Evolutionary conservation across 2,329 filamentous ascomycete species (phyloP).

Genomic region (Shiraia sp.): DNA sequence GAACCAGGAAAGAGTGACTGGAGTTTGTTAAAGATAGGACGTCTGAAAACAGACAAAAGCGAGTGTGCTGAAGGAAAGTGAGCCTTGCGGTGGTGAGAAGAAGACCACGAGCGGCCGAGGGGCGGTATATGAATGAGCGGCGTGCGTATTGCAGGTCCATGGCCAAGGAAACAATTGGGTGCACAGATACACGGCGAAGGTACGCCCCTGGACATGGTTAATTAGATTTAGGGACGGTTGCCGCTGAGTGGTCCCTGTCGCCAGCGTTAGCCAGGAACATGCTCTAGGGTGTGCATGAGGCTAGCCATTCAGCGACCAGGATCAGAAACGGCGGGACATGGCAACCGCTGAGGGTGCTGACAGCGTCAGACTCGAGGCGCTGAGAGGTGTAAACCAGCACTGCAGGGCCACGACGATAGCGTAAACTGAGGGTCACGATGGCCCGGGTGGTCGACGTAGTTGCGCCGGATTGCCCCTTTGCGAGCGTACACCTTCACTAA

Average conservation of each 20-base stretch:
- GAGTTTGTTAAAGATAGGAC: slow-evolving; percentile 38
- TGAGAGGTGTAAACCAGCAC: slow-evolving; percentile 27
- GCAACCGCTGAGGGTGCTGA: slow-evolving; percentile 35
- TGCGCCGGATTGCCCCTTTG: too few species aligned
- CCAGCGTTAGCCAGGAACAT: slow-evolving; percentile 29
- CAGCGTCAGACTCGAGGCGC: slow-evolving; percentile 70
- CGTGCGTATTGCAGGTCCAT: slow-evolving; percentile 30
- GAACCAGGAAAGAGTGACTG: slow-evolving; percentile 46
- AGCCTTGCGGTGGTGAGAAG: slow-evolving; percentile 40
- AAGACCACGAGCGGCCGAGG: slow-evolving; percentile 16
- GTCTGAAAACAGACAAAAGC: slow-evolving; percentile 40
- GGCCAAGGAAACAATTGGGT: slow-evolving; percentile 29
- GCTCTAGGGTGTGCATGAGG: slow-evolving; percentile 16
- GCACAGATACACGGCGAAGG: slow-evolving; percentile 22
- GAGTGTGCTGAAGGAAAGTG: slow-evolving; percentile 40
- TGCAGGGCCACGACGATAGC: slow-evolving; percentile 9
- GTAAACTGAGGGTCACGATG: slow-evolving; percentile 6
- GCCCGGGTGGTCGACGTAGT: slow-evolving; percentile 2
- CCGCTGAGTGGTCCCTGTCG: slow-evolving; percentile 28
- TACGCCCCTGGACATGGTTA: slow-evolving; percentile 39
- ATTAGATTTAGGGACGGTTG: slow-evolving; percentile 39
- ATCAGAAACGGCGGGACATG: slow-evolving; percentile 13
- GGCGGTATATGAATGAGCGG: slow-evolving; percentile 40
- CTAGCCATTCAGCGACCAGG: slow-evolving; percentile 25
- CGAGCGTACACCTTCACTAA: neutral